These are phyloP conservation scores for Albifimbria verrucaria DNA, from an alignment of 2,329 filamentous ascomycete species.

Conservation along the genomic window DNA sequence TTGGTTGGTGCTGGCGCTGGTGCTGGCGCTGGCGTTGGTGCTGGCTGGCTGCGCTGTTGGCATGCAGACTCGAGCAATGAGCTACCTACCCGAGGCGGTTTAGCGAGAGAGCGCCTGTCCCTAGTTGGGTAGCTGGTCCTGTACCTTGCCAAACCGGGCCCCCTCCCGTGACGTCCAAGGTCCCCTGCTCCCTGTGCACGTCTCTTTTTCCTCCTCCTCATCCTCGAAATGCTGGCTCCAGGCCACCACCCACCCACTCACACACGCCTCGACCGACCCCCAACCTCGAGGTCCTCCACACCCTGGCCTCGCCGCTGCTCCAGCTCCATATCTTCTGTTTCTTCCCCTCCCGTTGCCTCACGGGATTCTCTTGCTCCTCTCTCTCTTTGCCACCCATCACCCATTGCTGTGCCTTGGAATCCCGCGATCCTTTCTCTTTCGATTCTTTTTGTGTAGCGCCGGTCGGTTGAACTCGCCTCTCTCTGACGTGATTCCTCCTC, in stretches of 20 bases:
- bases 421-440: neutral
- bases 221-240: neutral
- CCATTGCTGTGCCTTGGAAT: conserved; percentile 1
- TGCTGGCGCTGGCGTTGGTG: too few relatives aligned
- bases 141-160: neutral
- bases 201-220: neutral
- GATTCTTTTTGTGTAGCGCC: neutral
- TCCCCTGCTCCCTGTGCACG: neutral
- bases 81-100: too few relatives aligned
- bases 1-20: too few relatives aligned
- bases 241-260: neutral
- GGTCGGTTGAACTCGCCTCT: neutral
- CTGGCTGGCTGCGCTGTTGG: too few relatives aligned
- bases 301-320: conserved; percentile 16
- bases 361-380: conserved; percentile 15
- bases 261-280: too few relatives aligned
- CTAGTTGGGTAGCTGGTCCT: neutral
- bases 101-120: too few relatives aligned
- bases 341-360: conserved; percentile 4
- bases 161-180: neutral
- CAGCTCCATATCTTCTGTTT: conserved; percentile 3
- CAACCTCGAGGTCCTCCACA: too few relatives aligned
- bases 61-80: too few relatives aligned
- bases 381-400: conserved; percentile 13
- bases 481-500: neutral